Evolutionary conservation across 192 early-diverging fungal species (phyloP), one percentile per base, ranked within the genome.

Genomic region (Coemansia sp.): DNA sequence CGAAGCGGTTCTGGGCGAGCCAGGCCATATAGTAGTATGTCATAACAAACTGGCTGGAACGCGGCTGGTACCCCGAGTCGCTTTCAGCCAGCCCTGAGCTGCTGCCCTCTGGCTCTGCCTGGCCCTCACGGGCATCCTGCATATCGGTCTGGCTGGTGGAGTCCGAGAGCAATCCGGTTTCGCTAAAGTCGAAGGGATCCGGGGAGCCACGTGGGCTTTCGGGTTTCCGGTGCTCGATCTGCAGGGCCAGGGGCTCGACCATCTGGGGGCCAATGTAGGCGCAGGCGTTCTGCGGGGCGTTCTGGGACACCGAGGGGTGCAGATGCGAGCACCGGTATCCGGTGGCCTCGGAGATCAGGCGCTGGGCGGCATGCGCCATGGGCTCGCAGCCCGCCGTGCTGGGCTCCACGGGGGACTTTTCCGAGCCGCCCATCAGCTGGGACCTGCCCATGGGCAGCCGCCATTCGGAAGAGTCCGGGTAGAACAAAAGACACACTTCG

Each of bases 401-500:
- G 7, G 50, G 35, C 30, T 68, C 72, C 23, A 26, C 4, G 23
- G 23, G 23, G 23, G 2, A 26, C 4, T 26, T 26, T 26, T 57
- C 43, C 16, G 45, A 8, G 58, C 16, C 18, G 20, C 30, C 16
- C 70, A 64, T 70, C 11, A 55, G 12, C 37, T 68, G 54, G 31
- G 72, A 59, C 8, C 47, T 56, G 3, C 73, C 67, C 45, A 77
- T 70, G 31, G 73, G 73, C 5, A 77, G 67, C 15, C 73, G 63
- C 73, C 73, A 77, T 44, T 77, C 73, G 45, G 73, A 77, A 9
- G 63, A 59, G 53, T 77, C 73, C 0, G 73, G 73, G 52, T 77
- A 77, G 48, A 77, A 77, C 18, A 77, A 55, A 9, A 77, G 52
- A 12, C 73, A 77, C 9, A 77, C 73, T 44, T 77, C 73, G 55